Conservation (phyloP, 306 rosid genomes). For the Citrullus amarus region DNA sequence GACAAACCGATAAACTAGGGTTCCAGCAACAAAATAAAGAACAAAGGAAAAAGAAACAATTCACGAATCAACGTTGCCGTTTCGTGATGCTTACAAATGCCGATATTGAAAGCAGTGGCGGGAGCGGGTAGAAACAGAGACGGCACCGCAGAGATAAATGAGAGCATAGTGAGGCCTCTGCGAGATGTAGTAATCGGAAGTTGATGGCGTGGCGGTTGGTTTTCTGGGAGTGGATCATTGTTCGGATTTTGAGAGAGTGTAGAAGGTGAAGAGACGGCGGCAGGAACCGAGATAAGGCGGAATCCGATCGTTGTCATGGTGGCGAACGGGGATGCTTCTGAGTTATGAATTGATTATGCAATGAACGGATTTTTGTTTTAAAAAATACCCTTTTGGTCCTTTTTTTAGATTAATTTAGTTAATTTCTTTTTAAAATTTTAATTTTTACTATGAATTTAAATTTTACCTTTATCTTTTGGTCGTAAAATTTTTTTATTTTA, state of each 20-base stretch:
- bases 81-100: conserved; percentile 42
- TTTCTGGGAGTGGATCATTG: conserved; percentile 4
- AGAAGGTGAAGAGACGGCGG: conserved; percentile 37
- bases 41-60: neutral
- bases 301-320: conserved; percentile 23
- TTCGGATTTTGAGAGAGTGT: conserved; percentile 35
- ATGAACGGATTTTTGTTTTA: neutral
- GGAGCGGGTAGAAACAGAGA: conserved; percentile 26
- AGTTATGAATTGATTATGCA: neutral
- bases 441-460: too few relatives aligned
- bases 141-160: conserved; percentile 32
- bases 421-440: too few relatives aligned
- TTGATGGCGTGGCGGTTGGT: conserved; percentile 4
- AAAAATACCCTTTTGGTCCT: neutral
- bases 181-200: conserved; percentile 24
- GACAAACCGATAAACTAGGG: conserved; percentile 26
- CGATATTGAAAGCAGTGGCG: conserved; percentile 51
- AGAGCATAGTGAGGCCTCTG: conserved; percentile 42
- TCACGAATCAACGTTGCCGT: neutral
- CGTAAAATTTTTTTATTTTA: too few relatives aligned
- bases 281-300: conserved; percentile 23
- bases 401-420: too few relatives aligned
- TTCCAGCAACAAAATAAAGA: neutral
- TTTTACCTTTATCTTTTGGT: too few relatives aligned
- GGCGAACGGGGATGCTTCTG: neutral